Percentiles rank a stretch among this genome's conserved stretches.
Evolutionary conservation across 179 eudicot genomes (phyloP).

Genomic region (Corrigiola litoralis): DNA sequence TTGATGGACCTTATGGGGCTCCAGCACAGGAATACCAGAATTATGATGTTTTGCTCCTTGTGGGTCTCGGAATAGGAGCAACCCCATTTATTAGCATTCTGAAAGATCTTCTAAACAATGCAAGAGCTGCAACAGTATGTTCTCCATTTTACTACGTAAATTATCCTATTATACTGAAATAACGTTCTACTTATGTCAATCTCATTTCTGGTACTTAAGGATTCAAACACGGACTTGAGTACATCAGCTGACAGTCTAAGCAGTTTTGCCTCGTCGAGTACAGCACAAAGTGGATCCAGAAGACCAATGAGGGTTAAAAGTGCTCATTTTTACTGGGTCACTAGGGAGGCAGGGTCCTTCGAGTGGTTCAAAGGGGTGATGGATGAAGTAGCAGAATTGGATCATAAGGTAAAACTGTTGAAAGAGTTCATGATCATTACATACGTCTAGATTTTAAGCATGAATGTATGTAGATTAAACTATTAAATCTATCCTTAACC

Average conservation of each 20-base stretch:
- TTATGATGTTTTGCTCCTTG: constrained; percentile 87
- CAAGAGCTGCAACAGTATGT: constrained; percentile 49
- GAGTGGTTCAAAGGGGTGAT: constrained; percentile 96
- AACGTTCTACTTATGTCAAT: neutral
- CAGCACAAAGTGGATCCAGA: constrained; percentile 47
- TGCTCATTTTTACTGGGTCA: constrained; percentile 94
- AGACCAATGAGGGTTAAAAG: constrained; percentile 49
- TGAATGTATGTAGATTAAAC: neutral
- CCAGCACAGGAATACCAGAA: constrained; percentile 95
- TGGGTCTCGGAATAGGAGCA: constrained; percentile 97
- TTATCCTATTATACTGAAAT: neutral
- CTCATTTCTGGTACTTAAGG: constrained; percentile 33
- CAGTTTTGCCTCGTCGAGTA: constrained; percentile 65
- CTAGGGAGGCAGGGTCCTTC: constrained; percentile 78
- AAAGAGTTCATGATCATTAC: neutral
- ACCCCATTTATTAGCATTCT: constrained; percentile 94
- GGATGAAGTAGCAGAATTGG: constrained; percentile 89
- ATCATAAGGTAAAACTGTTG: constrained; percentile 55
- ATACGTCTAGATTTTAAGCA: too few species aligned
- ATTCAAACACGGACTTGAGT: constrained; percentile 66
- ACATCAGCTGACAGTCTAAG: constrained; percentile 69
- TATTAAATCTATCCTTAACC: neutral
- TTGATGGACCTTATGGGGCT: constrained; percentile 98
- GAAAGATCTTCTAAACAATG: constrained; percentile 71
- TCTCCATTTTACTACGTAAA: neutral